A percentile compares a stretch with the other conserved stretches of the same genome.
phyloP scores from a whole-genome alignment of 192 early-diverging fungal genomes.

The Mortierella claussenii region DNA sequence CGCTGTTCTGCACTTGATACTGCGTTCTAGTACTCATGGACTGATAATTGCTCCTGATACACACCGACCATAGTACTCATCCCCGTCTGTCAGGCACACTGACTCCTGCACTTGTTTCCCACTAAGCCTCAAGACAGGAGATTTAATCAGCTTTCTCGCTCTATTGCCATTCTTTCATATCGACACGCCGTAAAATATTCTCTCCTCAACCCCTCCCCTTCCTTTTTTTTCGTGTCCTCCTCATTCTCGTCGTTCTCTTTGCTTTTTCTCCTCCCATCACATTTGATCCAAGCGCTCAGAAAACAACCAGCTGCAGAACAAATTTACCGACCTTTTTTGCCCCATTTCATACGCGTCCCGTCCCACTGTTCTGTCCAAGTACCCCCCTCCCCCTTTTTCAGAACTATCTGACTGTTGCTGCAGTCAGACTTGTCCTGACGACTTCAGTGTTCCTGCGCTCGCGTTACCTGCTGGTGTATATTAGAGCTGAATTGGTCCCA shows the following conservation, averaged over 20 bases:
- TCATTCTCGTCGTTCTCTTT: slow-evolving; percentile 5
- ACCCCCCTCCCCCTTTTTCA: too few species aligned
- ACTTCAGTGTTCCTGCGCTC: too few species aligned
- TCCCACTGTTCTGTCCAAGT: too few species aligned
- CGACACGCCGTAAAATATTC: background rate
- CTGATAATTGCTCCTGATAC: background rate
- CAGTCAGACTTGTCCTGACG: too few species aligned
- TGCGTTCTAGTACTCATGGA: too few species aligned
- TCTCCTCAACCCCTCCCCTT: background rate
- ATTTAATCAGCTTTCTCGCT: background rate
- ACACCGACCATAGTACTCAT: slow-evolving; percentile 5
- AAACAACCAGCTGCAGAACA: too few species aligned
- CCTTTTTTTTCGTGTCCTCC: background rate
- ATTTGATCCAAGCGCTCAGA: too few species aligned
- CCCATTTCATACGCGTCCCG: slow-evolving; percentile 2
- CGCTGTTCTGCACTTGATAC: too few species aligned
- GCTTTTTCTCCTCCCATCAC: background rate
- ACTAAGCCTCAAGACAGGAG: background rate
- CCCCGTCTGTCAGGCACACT: slow-evolving; percentile 13
- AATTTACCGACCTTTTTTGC: background rate
- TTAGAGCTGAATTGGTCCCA: too few species aligned
- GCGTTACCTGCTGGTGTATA: too few species aligned
- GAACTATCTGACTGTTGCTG: too few species aligned
- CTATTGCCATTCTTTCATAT: background rate
- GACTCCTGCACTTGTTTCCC: background rate